Evolutionary conservation across 148 eudicot genomes (phyloP).

Genomic region (Bassia scoparia): DNA sequence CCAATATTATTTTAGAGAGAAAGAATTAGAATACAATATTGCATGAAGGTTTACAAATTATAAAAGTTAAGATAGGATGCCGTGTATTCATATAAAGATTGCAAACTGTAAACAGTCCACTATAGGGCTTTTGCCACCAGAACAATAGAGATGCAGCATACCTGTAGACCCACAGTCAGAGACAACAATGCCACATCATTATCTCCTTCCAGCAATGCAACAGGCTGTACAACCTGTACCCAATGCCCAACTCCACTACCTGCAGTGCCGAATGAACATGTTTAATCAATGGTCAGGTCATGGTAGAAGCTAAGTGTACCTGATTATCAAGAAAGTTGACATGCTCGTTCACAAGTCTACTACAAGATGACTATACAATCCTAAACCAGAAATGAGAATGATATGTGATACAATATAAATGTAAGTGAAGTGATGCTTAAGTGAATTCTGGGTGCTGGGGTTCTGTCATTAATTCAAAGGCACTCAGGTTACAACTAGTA

Average conservation of each 20-base stretch:
- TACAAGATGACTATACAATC: background rate
- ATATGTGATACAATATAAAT: no score
- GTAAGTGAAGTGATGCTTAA: no score
- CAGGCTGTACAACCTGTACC: constrained; percentile 68
- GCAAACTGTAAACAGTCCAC: background rate
- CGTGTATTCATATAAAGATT: background rate
- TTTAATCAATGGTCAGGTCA: background rate
- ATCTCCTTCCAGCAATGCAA: constrained; percentile 67
- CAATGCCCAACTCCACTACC: constrained; percentile 79
- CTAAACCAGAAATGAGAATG: no score
- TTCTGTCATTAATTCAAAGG: no score
- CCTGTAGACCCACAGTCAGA: constrained; percentile 91
- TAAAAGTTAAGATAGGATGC: background rate
- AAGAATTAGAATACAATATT: background rate
- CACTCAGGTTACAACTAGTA: no score
- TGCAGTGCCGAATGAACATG: constrained; percentile 31
- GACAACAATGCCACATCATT: constrained; percentile 73
- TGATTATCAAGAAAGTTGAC: constrained; percentile 6
- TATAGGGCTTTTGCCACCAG: background rate
- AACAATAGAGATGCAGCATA: constrained; percentile 23
- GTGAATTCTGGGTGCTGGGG: no score
- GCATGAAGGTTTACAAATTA: background rate
- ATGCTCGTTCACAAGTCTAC: background rate
- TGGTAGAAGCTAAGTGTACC: background rate
- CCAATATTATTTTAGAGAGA: background rate